Conservation (phyloP, 2,329 filamentous ascomycete species). For the Curvularia sp. region DNA sequence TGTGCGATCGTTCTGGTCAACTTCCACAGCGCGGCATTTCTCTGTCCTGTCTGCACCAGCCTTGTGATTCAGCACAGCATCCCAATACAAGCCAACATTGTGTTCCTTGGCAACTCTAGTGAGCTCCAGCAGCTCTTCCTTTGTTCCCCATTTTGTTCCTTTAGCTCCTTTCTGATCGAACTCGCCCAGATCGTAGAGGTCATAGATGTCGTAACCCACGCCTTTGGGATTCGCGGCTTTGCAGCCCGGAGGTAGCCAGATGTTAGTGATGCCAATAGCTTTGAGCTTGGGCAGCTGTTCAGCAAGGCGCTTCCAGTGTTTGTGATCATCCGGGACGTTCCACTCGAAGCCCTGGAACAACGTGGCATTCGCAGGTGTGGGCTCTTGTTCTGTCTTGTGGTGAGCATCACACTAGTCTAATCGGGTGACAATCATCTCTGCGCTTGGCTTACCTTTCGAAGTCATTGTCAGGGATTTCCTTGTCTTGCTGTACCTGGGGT, state of each 20-base stretch:
- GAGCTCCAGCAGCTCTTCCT: constrained; percentile 66
- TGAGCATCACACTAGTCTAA: constrained; percentile 11
- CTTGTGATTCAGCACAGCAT: constrained; percentile 76
- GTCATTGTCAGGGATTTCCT: constrained; percentile 27
- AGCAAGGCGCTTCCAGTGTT: constrained; percentile 67
- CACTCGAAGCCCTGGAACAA: constrained; percentile 78
- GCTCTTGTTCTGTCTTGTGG: constrained; percentile 33
- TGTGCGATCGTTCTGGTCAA: constrained; percentile 66
- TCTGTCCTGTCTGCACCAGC: constrained; percentile 72
- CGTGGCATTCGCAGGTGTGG: constrained; percentile 49
- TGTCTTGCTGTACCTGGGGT: neutral
- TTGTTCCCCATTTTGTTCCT: constrained; percentile 73
- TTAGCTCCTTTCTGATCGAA: constrained; percentile 72
- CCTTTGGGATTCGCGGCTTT: constrained; percentile 68
- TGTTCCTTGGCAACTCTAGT: constrained; percentile 59
- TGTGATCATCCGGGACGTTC: constrained; percentile 68
- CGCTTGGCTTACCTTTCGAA: constrained; percentile 34
- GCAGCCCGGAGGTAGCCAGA: constrained; percentile 74
- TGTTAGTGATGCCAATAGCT: constrained; percentile 61
- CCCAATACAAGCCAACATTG: constrained; percentile 69
- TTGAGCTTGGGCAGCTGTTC: constrained; percentile 62
- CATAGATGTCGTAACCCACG: constrained; percentile 70
- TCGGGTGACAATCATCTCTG: neutral
- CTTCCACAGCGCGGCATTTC: constrained; percentile 67
- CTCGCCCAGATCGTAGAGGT: constrained; percentile 74